phyloP scores from a whole-genome alignment of 2,329 filamentous ascomycete genomes.

The Claviceps pusilla region DNA sequence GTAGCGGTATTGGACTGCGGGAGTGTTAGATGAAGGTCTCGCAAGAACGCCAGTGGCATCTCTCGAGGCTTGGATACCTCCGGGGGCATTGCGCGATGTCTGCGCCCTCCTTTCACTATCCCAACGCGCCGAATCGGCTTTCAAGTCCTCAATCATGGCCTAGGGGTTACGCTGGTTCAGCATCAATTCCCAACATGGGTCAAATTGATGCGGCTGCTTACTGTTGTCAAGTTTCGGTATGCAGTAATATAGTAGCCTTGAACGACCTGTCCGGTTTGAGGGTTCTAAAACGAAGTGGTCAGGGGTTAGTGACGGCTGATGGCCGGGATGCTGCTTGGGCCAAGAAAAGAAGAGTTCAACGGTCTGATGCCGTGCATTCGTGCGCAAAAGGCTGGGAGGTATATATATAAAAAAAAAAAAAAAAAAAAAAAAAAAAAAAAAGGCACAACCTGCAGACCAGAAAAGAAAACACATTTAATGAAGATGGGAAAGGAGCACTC shows the following conservation, averaged over 20 bases:
- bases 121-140: constrained; percentile 47
- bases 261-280: constrained; percentile 42
- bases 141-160: constrained; percentile 50
- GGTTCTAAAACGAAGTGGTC: constrained; percentile 25
- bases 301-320: neutral
- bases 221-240: constrained; percentile 64
- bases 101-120: constrained; percentile 44
- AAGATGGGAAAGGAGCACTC: neutral
- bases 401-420: too few species aligned
- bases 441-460: too few species aligned
- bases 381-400: too few species aligned
- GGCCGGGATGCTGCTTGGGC: neutral
- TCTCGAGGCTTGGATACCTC: constrained; percentile 44
- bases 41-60: constrained; percentile 30
- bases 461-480: neutral
- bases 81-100: constrained; percentile 35
- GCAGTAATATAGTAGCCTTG: constrained; percentile 65
- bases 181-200: neutral
- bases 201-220: constrained; percentile 28
- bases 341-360: neutral
- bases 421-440: too few species aligned
- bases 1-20: constrained; percentile 41
- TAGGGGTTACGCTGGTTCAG: constrained; percentile 12
- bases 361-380: too few species aligned
- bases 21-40: constrained; percentile 43